phyloP scores from a whole-genome alignment of 768 basidiomycete genomes.

The Pleurotus sapidus region DNA sequence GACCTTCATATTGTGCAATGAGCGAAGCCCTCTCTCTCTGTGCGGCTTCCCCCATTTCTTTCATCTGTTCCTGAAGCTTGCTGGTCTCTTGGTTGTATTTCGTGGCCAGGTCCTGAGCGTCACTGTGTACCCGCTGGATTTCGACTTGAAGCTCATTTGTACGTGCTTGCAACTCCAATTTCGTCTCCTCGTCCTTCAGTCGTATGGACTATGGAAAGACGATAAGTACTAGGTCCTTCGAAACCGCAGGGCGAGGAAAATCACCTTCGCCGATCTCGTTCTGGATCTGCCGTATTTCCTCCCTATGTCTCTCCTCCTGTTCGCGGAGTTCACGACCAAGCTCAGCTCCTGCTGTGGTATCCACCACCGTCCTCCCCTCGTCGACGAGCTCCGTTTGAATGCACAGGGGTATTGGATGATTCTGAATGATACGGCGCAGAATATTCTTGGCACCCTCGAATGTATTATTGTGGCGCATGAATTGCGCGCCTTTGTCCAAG shows the following conservation, averaged over 20 bases:
- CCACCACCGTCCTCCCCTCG: constrained; percentile 22
- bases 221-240: too few relatives aligned
- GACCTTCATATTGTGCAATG: constrained; percentile 12
- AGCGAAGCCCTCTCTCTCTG: constrained; percentile 12
- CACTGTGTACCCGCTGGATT: constrained; percentile 36
- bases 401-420: constrained; percentile 11
- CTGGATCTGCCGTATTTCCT: constrained; percentile 13
- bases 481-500: constrained; percentile 43
- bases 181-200: constrained; percentile 44
- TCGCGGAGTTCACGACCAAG: constrained; percentile 11
- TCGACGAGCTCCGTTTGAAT: constrained; percentile 21
- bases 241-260: not conserved
- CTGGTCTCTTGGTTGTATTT: constrained; percentile 35
- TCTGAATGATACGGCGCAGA: constrained; percentile 25
- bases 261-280: constrained; percentile 11
- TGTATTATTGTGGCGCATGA: constrained; percentile 41
- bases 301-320: constrained; percentile 7
- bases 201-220: constrained; percentile 27
- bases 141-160: constrained; percentile 40
- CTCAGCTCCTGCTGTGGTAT: constrained; percentile 31
- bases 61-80: constrained; percentile 24
- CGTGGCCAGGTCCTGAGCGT: constrained; percentile 36
- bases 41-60: constrained; percentile 19
- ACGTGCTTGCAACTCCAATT: constrained; percentile 40
- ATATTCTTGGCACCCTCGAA: constrained; percentile 27